Percentiles rank a stretch among this genome's conserved stretches.
Evolutionary conservation across 2,329 filamentous ascomycete species (phyloP).

Genomic region (Monosporascus cannonballus): DNA sequence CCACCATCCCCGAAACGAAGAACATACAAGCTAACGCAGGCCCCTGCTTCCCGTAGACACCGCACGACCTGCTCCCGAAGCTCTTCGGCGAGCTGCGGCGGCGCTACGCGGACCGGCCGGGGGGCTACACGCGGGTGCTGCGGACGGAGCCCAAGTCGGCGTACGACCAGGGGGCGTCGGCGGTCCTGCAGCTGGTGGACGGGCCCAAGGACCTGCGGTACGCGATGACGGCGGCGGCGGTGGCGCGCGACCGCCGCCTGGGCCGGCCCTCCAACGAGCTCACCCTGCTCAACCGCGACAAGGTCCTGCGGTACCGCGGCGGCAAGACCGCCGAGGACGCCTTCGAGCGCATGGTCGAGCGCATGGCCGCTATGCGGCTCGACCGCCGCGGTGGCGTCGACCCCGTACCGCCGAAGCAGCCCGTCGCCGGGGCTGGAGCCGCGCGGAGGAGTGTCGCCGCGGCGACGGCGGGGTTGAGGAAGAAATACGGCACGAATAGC

Average conservation of each 20-base stretch:
- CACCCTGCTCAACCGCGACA: conserved; percentile 72
- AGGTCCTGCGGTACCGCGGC: conserved; percentile 72
- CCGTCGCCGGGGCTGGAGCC: too few relatives aligned
- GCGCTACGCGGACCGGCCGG: conserved; percentile 73
- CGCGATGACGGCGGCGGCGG: conserved; percentile 81
- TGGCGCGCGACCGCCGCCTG: conserved; percentile 57
- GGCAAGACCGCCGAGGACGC: conserved; percentile 51
- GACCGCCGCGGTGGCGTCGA: conserved; percentile 7
- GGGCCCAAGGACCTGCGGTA: conserved; percentile 91
- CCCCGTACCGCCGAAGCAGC: neutral
- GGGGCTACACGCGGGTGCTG: conserved; percentile 92
- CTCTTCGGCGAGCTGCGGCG: conserved; percentile 77
- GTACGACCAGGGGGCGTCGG: conserved; percentile 78
- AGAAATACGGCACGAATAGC: too few relatives aligned
- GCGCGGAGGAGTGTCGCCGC: too few relatives aligned
- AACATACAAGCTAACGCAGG: conserved; percentile 3
- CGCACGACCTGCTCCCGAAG: conserved; percentile 68
- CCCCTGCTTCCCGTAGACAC: conserved; percentile 43
- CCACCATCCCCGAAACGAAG: neutral
- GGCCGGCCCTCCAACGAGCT: conserved; percentile 59
- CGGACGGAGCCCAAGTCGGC: conserved; percentile 83
- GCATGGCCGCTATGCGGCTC: conserved; percentile 30
- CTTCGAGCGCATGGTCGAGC: conserved; percentile 59
- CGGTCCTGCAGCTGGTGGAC: conserved; percentile 92
- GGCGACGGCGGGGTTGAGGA: too few relatives aligned